Conservation (phyloP, 768 basidiomycete species). For the Terana coerulea region DNA sequence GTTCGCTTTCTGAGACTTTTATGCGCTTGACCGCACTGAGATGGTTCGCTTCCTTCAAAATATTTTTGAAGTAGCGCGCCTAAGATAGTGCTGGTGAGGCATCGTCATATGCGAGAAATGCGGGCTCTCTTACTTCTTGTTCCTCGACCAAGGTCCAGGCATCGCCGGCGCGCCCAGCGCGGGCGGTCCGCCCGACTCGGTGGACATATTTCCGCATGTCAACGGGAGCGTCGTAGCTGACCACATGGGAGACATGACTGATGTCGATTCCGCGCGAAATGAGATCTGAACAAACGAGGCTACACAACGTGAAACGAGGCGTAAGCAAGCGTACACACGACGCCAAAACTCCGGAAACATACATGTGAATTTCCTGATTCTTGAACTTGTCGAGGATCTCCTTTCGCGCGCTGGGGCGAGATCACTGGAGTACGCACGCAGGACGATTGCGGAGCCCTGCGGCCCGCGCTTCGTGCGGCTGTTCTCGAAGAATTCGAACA, state of each 20-base stretch:
- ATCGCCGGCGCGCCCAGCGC: constrained; percentile 83
- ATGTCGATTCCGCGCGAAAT: constrained; percentile 96
- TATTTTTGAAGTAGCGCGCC: constrained; percentile 85
- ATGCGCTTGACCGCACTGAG: constrained; percentile 64
- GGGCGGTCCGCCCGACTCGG: constrained; percentile 92
- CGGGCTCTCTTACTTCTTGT: constrained; percentile 58
- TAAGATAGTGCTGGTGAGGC: constrained; percentile 24
- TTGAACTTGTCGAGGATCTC: constrained; percentile 78
- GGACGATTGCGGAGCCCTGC: constrained; percentile 33
- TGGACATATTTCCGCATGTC: constrained; percentile 99
- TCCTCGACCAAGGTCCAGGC: constrained; percentile 97
- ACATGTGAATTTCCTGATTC: constrained; percentile 81
- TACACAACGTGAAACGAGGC: constrained; percentile 33
- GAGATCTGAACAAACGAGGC: constrained; percentile 94
- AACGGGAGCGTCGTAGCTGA: constrained; percentile 94
- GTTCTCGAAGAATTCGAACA: constrained; percentile 78
- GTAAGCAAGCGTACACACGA: too few species aligned
- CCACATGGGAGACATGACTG: constrained; percentile 85
- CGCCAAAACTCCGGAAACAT: too few species aligned
- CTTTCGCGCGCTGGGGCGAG: constrained; percentile 68
- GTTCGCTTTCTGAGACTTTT: constrained; percentile 57
- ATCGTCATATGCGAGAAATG: too few species aligned
- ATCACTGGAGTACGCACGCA: constrained; percentile 85
- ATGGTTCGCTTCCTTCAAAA: constrained; percentile 73
- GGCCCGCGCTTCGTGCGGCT: constrained; percentile 15